These are phyloP conservation scores for Quercus berberidifolia DNA, from an alignment of 306 rosid species.

Conservation along the genomic window DNA sequence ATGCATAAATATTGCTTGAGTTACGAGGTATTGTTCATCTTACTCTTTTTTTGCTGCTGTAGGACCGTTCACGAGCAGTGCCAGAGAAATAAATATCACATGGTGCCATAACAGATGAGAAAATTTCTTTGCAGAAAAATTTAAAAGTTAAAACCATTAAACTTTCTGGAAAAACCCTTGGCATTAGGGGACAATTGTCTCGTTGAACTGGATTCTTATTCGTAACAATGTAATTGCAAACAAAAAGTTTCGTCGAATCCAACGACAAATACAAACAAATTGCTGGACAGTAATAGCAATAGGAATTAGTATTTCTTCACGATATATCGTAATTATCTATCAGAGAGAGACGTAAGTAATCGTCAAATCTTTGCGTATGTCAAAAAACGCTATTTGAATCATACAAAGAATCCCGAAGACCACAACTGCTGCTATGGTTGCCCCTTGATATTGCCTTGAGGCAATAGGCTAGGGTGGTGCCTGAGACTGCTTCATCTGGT, in stretches of 20 bases:
- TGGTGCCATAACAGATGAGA: neutral
- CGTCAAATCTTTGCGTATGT: constrained; percentile 27
- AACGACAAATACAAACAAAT: neutral
- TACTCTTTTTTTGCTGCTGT: no score
- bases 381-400: constrained; percentile 39
- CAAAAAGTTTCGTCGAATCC: neutral
- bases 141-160: neutral
- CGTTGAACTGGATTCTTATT: neutral
- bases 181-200: no score
- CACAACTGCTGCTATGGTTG: constrained; percentile 4
- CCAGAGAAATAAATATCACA: neutral
- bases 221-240: neutral
- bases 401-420: constrained; percentile 31
- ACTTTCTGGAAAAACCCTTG: no score
- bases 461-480: constrained; percentile 41
- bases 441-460: neutral
- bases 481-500: constrained; percentile 45
- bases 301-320: constrained; percentile 8
- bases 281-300: constrained; percentile 6
- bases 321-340: constrained; percentile 18
- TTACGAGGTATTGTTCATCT: no score
- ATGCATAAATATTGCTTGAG: no score
- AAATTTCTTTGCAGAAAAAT: neutral
- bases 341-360: constrained; percentile 23
- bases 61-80: neutral